Evolutionary conservation across 2,329 filamentous ascomycete species (phyloP).

Genomic region (Coccinonectria pachysandricola): DNA sequence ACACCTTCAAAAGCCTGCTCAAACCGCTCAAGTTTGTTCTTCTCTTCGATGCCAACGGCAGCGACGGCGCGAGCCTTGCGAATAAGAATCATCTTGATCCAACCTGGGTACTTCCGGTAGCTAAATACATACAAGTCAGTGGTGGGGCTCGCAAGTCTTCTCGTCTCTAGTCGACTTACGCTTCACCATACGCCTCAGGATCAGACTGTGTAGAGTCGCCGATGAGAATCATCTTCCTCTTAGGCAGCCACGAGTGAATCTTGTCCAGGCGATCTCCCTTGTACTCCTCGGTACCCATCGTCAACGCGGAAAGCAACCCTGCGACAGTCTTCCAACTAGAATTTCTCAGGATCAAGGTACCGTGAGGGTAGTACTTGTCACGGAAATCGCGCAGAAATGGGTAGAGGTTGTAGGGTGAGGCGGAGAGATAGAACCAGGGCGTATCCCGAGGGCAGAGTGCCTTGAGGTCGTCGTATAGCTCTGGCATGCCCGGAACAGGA

Average conservation of each 20-base stretch:
- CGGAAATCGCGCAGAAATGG: slow-evolving; percentile 73
- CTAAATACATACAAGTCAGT: slow-evolving; percentile 26
- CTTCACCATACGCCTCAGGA: slow-evolving; percentile 79
- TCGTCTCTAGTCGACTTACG: no score
- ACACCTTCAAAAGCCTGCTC: slow-evolving; percentile 71
- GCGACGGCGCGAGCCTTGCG: slow-evolving; percentile 71
- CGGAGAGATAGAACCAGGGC: slow-evolving; percentile 87
- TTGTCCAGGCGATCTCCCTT: slow-evolving; percentile 73
- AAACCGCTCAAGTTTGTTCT: slow-evolving; percentile 67
- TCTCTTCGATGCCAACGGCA: slow-evolving; percentile 57
- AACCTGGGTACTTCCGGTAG: slow-evolving; percentile 56
- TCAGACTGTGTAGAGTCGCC: slow-evolving; percentile 90
- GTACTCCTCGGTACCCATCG: slow-evolving; percentile 72
- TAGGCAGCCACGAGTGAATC: slow-evolving; percentile 69
- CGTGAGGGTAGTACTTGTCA: slow-evolving; percentile 58
- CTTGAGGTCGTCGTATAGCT: slow-evolving; percentile 63
- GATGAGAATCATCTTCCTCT: slow-evolving; percentile 69
- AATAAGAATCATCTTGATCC: slow-evolving; percentile 78
- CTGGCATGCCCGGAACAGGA: slow-evolving; percentile 71
- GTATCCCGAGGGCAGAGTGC: slow-evolving; percentile 43
- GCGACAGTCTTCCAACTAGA: slow-evolving; percentile 76
- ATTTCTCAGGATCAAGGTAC: slow-evolving; percentile 76
- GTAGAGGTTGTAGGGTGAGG: slow-evolving; percentile 90
- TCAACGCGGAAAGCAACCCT: slow-evolving; percentile 69
- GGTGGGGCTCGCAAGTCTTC: no score